These are phyloP conservation scores for Microsporum ferrugineum DNA, from an alignment of 2,329 filamentous ascomycete species.

Conservation along the genomic window DNA sequence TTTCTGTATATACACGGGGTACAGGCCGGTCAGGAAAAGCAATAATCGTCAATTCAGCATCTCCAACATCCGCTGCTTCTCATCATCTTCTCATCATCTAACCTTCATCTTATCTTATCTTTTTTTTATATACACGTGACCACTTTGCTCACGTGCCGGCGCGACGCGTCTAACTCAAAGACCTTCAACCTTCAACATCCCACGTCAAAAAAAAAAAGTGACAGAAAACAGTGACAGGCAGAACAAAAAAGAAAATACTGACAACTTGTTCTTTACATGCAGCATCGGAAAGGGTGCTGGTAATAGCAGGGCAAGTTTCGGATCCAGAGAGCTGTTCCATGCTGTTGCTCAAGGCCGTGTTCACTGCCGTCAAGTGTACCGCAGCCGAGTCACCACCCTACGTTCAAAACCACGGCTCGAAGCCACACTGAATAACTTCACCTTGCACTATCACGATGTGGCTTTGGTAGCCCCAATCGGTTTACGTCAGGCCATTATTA, in stretches of 20 bases:
- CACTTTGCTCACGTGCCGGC: slow-evolving; percentile 1
- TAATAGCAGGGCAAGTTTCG: neutral
- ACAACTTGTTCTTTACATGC: neutral
- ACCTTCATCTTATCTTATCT: neutral
- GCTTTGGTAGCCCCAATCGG: neutral
- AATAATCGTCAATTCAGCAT: neutral
- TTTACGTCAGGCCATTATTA: neutral
- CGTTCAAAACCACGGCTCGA: neutral
- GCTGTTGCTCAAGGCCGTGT: neutral
- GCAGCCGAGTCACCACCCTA: neutral
- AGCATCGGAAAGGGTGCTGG: neutral
- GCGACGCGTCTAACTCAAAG: slow-evolving; percentile 3
- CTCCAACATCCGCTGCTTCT: neutral
- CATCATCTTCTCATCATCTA: neutral
- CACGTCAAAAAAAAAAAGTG: neutral
- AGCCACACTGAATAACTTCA: neutral
- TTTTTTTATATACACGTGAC: slow-evolving; percentile 3
- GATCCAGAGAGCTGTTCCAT: neutral
- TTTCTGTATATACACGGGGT: neutral
- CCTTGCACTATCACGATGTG: neutral
- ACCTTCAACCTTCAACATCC: neutral
- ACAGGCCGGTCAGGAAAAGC: slow-evolving; percentile 1
- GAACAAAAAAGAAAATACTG: neutral
- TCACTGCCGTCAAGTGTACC: neutral
- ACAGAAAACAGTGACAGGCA: neutral